phyloP scores from a whole-genome alignment of 768 basidiomycete species.

The Pleurotus ostreatus region DNA sequence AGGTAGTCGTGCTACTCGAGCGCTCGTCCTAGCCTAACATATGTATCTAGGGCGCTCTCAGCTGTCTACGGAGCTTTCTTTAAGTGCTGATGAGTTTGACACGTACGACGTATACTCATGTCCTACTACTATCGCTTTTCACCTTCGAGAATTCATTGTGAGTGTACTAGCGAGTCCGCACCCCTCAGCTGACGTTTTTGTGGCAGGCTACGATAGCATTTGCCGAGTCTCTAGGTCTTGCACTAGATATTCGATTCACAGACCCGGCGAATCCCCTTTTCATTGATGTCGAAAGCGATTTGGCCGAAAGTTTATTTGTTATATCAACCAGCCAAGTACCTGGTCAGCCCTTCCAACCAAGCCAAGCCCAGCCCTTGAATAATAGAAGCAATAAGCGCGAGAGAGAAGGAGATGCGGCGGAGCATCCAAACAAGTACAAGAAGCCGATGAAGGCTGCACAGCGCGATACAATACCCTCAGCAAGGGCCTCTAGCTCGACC shows the following conservation, averaged over 20 bases:
- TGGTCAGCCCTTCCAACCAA: slow-evolving; percentile 25
- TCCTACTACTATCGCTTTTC: slow-evolving; percentile 72
- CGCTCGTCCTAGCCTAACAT: neutral
- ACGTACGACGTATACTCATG: slow-evolving; percentile 60
- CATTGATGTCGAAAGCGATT: slow-evolving; percentile 71
- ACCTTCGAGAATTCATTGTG: slow-evolving; percentile 82
- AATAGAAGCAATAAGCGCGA: slow-evolving; percentile 35
- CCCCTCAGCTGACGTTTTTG: neutral
- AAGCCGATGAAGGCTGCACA: slow-evolving; percentile 54
- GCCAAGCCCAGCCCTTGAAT: slow-evolving; percentile 19
- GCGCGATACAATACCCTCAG: slow-evolving; percentile 14
- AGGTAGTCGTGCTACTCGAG: neutral
- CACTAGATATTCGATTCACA: slow-evolving; percentile 73
- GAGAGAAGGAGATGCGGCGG: slow-evolving; percentile 29
- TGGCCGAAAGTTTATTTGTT: slow-evolving; percentile 63
- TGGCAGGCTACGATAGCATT: slow-evolving; percentile 76
- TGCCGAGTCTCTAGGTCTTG: slow-evolving; percentile 64
- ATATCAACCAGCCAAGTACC: slow-evolving; percentile 72
- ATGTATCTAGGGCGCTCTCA: slow-evolving; percentile 47
- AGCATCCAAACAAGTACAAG: slow-evolving; percentile 35
- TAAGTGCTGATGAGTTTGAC: slow-evolving; percentile 81
- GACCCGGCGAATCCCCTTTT: slow-evolving; percentile 72
- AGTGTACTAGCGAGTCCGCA: slow-evolving; percentile 12
- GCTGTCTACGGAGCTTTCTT: slow-evolving; percentile 70
- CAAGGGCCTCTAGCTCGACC: slow-evolving; percentile 30